Base-by-base conservation (phyloP, 768 basidiomycete genomes). In the Boletus tomentosulus region DNA sequence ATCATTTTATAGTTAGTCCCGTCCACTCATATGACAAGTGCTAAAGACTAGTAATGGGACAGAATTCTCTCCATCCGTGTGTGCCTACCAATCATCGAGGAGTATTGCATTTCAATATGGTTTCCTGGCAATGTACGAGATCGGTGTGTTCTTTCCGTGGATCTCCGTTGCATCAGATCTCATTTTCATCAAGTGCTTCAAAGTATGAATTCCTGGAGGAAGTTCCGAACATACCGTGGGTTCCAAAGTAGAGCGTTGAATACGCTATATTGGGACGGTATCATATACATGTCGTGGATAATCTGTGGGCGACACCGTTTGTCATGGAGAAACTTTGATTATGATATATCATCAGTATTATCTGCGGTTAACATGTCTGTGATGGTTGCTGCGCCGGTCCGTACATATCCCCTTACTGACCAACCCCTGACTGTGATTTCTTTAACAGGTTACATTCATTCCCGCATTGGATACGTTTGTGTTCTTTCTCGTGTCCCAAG, bases 241-340 rank as follows among this genome's bases (percentile, higher is more conserved):
- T 0, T 57, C 13, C 48, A 10, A 6, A 66, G 64, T 47, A 55
- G 48, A 37, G 16, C 54, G 2, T 37, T 68, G 44, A 61, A 50
- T 37, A 67, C 61, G 9, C 39, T 66, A 2, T 66, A 66, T 41
- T 61, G 63, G 66, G 66, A 63, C 3, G 66, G 65, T 8, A 65
- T 68, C 38, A 19, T 56, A 48, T 66, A 68, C 16, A 66, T 66
- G 63, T 53, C 48, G 44, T 55, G 61, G 39, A 42, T 61, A 13
- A 68, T 65, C 19, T 2, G 65, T 68, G 28, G 43, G 59, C 2
- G 13, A 33, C 6, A 37, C 13, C 4, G 11, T 51, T 22, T 8
- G 9, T 11, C 11, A 6, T 22, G 6, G 12, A 13, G 16, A n/a
- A 16, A 11, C 3, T 10, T 41, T 50, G 47, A 57, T 46, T 15